phyloP scores from a whole-genome alignment of 1,139 yeast genomes.

The Blastobotrys raffinosifermentans region DNA sequence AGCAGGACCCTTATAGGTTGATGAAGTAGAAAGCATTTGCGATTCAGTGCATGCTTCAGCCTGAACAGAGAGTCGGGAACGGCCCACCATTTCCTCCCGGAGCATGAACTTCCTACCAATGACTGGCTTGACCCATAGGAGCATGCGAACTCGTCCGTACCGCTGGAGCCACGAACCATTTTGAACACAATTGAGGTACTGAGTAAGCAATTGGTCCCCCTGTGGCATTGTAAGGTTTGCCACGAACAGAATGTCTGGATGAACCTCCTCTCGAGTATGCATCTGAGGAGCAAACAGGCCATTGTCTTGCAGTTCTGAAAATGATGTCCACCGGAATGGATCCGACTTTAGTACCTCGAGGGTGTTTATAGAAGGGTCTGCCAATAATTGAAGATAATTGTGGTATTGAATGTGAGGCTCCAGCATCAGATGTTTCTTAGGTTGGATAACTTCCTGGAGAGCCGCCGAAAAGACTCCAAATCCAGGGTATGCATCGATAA shows the following conservation, averaged over 20 bases:
- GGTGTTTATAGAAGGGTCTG: conserved; percentile 14
- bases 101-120: conserved; percentile 61
- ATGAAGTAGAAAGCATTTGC: neutral
- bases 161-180: conserved; percentile 70
- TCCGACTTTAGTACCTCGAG: conserved; percentile 29
- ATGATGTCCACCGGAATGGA: conserved; percentile 67
- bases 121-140: conserved; percentile 52
- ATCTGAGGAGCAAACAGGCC: conserved; percentile 39
- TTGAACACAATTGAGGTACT: conserved; percentile 66
- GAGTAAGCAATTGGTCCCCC: conserved; percentile 69
- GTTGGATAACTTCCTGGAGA: conserved; percentile 51
- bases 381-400: conserved; percentile 19
- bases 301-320: conserved; percentile 38
- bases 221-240: conserved; percentile 56
- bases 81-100: conserved; percentile 38
- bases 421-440: conserved; percentile 54
- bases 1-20: no score
- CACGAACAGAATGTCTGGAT: conserved; percentile 56
- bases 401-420: conserved; percentile 44
- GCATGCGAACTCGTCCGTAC: conserved; percentile 68
- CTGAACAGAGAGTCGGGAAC: conserved; percentile 56
- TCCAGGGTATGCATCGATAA: conserved; percentile 58
- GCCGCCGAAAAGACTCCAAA: conserved; percentile 38
- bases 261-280: conserved; percentile 41
- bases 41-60: conserved; percentile 40